phyloP scores from a whole-genome alignment of 805 yeast genomes.

The Ogataea naganishii region DNA sequence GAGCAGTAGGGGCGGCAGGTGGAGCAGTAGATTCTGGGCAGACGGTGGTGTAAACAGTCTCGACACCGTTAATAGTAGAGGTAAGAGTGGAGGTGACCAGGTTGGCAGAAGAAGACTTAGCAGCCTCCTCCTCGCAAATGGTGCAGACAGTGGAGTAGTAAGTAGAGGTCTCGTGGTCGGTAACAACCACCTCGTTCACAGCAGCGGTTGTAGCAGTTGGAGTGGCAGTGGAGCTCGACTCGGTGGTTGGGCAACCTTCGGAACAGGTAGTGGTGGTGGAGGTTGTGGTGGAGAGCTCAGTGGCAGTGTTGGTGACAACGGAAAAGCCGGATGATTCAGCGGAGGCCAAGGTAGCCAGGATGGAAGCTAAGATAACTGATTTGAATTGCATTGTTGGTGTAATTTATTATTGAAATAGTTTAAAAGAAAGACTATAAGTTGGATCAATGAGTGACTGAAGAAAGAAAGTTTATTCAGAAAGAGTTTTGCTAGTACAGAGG shows the following conservation, averaged over 20 bases:
- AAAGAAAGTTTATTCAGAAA: background rate
- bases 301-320: constrained; percentile 10
- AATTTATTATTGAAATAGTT: no score
- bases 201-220: constrained; percentile 5
- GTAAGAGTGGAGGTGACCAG: constrained; percentile 7
- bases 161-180: background rate
- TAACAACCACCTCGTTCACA: constrained; percentile 1
- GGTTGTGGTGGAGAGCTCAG: constrained; percentile 3
- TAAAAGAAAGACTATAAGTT: background rate
- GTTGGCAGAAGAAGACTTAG: constrained; percentile 7
- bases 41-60: constrained; percentile 16
- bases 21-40: constrained; percentile 12
- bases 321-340: no score
- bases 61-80: constrained; percentile 6
- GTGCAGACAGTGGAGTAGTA: background rate
- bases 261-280: constrained; percentile 6
- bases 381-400: constrained; percentile 17
- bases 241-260: constrained; percentile 4
- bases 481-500: no score
- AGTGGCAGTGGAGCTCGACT: constrained; percentile 5
- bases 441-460: constrained; percentile 8
- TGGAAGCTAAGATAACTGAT: constrained; percentile 9
- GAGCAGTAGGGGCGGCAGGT: constrained; percentile 8
- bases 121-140: constrained; percentile 1
- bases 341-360: constrained; percentile 10